Base-by-base conservation (phyloP, 2,329 filamentous ascomycete genomes). In the Fusarium anguioides region DNA sequence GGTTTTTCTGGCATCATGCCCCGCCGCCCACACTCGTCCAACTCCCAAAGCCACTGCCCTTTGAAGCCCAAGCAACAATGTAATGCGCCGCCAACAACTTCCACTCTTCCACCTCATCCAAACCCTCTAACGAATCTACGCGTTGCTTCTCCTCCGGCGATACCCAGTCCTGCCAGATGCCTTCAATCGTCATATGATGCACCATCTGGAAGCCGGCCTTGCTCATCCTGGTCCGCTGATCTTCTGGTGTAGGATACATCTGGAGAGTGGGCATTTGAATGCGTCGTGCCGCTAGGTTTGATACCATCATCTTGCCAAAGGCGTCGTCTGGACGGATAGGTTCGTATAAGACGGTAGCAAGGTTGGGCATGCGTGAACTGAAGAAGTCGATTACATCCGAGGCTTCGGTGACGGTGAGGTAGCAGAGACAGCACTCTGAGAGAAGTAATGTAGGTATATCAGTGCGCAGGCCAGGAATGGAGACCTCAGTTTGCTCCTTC, bases 91-190 rank as follows among this genome's bases (percentile, higher is more conserved):
- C 92, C 71, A 99, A 79, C 70, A 99, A 79, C 73, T 90, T 85
- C 91, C 96, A 97, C 80, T 99, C 96, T 79, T 99, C 96, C 23
- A 97, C 86, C 79, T 99, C 96, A 79, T 99, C 96, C 64, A 99
- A 78, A 73, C 96, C 94, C 77, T 99, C 94, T 24, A 97, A 77
- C 12, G 81, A 79, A 66, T 94, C 90, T 2, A 98, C 88, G 45
- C 94, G 83, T 73, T 92, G 89, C 78, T 93, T 94, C 79, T 98
- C 95, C 4, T 81, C 81, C 1, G 82, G 75, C 0, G 76, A 74
- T 5, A 97, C 83, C 94, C 95, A 98, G 2, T 79, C 79, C 49
- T 90, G 85, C 90, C 92, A 97, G 35, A 97, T 86, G n/a, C 76
- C 72, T 50, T 82, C 79, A 36, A 87, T 79, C 0, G 84, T 84